Conservation (phyloP, 2,329 filamentous ascomycete genomes). For the Graphiopsis chlorocephala region DNA sequence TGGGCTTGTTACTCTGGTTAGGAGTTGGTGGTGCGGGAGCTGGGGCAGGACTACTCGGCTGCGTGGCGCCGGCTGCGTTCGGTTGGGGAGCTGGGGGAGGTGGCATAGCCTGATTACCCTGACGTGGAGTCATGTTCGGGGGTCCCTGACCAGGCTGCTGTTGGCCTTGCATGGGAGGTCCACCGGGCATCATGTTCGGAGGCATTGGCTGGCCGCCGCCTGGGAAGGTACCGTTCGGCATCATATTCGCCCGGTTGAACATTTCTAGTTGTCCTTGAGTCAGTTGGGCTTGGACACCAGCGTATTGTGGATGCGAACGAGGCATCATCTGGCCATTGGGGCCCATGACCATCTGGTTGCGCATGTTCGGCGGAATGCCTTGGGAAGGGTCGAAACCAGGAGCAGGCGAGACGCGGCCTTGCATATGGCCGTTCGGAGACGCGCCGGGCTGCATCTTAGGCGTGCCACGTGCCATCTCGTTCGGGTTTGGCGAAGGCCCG, state of each 20-base stretch:
- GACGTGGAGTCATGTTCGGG: conserved; percentile 67
- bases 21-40: conserved; percentile 69
- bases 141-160: conserved; percentile 49
- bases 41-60: conserved; percentile 48
- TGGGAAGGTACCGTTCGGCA: conserved; percentile 32
- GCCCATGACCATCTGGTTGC: conserved; percentile 46
- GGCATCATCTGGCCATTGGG: conserved; percentile 57
- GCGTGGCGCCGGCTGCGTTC: conserved; percentile 40
- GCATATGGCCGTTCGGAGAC: conserved; percentile 67
- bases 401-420: conserved; percentile 60
- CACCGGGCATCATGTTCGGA: conserved; percentile 39
- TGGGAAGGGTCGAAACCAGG: conserved; percentile 47
- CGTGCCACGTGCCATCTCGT: conserved; percentile 74
- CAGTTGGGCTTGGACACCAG: conserved; percentile 23
- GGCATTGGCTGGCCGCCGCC: conserved; percentile 39
- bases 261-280: conserved; percentile 55
- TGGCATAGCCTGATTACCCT: conserved; percentile 53
- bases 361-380: conserved; percentile 26
- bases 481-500: conserved; percentile 68
- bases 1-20: conserved; percentile 67
- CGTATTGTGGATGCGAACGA: conserved; percentile 63
- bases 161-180: conserved; percentile 35
- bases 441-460: conserved; percentile 70
- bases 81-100: conserved; percentile 48
- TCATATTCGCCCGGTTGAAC: conserved; percentile 29